These are phyloP conservation scores for Aspergillus neotritici DNA, from an alignment of 2,329 filamentous ascomycete species.

Conservation along the genomic window DNA sequence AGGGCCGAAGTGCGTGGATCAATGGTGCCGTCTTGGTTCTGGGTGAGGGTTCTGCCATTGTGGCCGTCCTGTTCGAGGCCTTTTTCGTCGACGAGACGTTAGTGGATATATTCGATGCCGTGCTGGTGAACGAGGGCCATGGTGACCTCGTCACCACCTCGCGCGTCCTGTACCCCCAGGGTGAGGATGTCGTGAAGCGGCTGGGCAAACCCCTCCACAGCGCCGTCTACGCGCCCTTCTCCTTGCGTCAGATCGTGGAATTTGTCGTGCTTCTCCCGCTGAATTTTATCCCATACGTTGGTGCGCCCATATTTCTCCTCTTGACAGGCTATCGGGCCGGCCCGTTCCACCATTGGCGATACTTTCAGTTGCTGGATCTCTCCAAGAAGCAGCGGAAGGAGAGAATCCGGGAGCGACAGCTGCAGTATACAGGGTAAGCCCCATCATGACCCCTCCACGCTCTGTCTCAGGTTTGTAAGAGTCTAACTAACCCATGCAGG, in stretches of 20 bases:
- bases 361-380: constrained; percentile 74
- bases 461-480: background rate
- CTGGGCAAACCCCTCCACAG: constrained; percentile 74
- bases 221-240: constrained; percentile 82
- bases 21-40: constrained; percentile 82
- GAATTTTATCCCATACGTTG: constrained; percentile 79
- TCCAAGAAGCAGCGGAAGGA: constrained; percentile 66
- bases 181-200: constrained; percentile 67
- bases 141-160: constrained; percentile 63
- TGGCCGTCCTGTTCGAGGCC: constrained; percentile 66
- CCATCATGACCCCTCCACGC: background rate
- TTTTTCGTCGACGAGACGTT: constrained; percentile 75
- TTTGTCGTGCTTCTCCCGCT: constrained; percentile 73
- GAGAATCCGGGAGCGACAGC: constrained; percentile 61
- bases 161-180: constrained; percentile 61
- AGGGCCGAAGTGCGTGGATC: constrained; percentile 79
- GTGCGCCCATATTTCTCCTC: constrained; percentile 78
- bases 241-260: constrained; percentile 81
- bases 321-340: constrained; percentile 83
- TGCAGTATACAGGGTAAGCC: constrained; percentile 76
- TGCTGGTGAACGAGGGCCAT: constrained; percentile 68
- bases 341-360: constrained; percentile 84
- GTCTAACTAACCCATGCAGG: constrained; percentile 26
- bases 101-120: constrained; percentile 80
- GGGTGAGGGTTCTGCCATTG: constrained; percentile 57